Base-by-base conservation (phyloP, 2,329 filamentous ascomycete species). In the Iodosphaeria phyllophila region DNA sequence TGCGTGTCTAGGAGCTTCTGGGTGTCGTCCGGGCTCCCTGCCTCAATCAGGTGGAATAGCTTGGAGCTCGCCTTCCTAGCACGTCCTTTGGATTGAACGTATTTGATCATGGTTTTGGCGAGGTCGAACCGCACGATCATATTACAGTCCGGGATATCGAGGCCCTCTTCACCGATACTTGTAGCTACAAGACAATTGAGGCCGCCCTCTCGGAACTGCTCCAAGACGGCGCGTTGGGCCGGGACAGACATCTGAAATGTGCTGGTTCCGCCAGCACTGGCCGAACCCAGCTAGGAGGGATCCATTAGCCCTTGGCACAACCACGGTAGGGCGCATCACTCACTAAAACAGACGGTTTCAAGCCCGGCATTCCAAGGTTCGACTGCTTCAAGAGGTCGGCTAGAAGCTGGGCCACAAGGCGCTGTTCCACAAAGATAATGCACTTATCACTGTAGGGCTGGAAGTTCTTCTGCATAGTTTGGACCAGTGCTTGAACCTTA, bases 91-190 rank as follows among this genome's bases (percentile, higher is more conserved):
- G 84, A 93, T 46, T 98, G 89, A 12, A 95, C 73, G 42, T 93
- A 95, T 41, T 92, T 79, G 26, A 95, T 95, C 47, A 92, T 71
- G 0, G 86, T 93, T 8, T 64, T 60, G 48, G 83, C 92, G 3
- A 92, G 62, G 42, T 95, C 82, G 39, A 93, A 98, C 3, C 84
- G 52, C 30, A 77, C 57, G 16, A 76, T 55, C 1, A 74, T 43
- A 33, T 75, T 74, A 43, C 71, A 76, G 28, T 73, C 66, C 0
- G 71, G 70, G 23, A 76, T 64, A 35, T 76, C 71, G 8, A 76
- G 58, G 1, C 71, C 71, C 40, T 76, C 71, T 37, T 76, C 71
- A 0, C 64, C 70, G 2, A 76, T 64, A 1, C 69, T 70, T 1
- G 71, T 76, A 3, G 71, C 64, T 37, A 77, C 65, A 2, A 77